Conservation (phyloP, 176 grass and related monocot genomes). For the Cenchrus americanus region DNA sequence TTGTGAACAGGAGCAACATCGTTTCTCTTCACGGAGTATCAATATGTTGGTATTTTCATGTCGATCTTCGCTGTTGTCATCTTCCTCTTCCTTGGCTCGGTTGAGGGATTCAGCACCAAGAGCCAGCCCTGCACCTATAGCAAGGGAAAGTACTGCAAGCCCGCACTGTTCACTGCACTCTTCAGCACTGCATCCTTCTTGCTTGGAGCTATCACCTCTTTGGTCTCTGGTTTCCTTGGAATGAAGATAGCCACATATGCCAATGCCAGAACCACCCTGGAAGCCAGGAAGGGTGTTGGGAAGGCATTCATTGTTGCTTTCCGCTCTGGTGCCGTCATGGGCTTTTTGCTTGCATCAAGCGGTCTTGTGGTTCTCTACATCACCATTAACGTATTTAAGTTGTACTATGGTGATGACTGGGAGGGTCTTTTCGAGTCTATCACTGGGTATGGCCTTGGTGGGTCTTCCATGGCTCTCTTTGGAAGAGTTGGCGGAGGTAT, state of each 20-base stretch:
- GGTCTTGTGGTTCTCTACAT: conserved; percentile 90
- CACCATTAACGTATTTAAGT: conserved; percentile 71
- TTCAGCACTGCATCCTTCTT: conserved; percentile 80
- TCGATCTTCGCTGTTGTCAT: conserved; percentile 50
- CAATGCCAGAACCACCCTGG: conserved; percentile 83
- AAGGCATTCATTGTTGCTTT: conserved; percentile 85
- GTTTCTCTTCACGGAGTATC: conserved; percentile 69
- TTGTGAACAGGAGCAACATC: conserved; percentile 64
- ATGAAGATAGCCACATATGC: conserved; percentile 95
- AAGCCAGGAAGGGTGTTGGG: conserved; percentile 90
- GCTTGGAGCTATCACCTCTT: conserved; percentile 83
- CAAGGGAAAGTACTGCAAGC: conserved; percentile 71
- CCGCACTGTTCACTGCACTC: conserved; percentile 69
- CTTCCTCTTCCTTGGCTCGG: conserved; percentile 72
- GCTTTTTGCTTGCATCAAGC: conserved; percentile 80
- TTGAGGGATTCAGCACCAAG: conserved; percentile 77
- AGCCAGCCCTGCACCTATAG: conserved; percentile 69
- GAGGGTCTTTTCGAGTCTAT: conserved; percentile 91
- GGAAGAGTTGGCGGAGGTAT: conserved; percentile 91
- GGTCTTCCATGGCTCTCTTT: conserved; percentile 90
- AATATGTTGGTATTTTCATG: conserved; percentile 74
- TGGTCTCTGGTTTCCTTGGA: conserved; percentile 89
- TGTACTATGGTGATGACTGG: conserved; percentile 92
- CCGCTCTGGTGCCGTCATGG: conserved; percentile 91
- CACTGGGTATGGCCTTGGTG: conserved; percentile 94